Conservation (phyloP, 805 yeast genomes). For the Myxozyma neotropica region DNA sequence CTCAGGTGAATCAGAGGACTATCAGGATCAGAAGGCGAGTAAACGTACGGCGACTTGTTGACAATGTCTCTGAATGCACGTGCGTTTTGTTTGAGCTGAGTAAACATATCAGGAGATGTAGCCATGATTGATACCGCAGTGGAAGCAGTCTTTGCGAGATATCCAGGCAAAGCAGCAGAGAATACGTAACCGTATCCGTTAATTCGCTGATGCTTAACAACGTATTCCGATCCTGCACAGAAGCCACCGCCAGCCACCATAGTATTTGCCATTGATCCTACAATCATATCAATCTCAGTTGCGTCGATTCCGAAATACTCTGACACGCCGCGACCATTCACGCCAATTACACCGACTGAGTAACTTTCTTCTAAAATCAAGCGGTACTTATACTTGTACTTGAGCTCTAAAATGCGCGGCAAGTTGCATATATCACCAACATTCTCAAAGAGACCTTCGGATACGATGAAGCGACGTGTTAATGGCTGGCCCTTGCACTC, state of each 20-base stretch:
- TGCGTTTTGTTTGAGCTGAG: conserved; percentile 48
- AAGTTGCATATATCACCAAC: conserved; percentile 80
- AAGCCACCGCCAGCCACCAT: conserved; percentile 91
- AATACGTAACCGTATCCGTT: conserved; percentile 88
- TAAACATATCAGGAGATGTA: conserved; percentile 35
- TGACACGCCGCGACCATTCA: conserved; percentile 79
- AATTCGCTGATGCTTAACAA: conserved; percentile 91
- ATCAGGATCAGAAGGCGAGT: conserved; percentile 37
- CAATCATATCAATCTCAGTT: conserved; percentile 74
- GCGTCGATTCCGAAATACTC: conserved; percentile 75
- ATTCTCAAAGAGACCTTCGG: conserved; percentile 85
- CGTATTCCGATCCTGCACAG: conserved; percentile 80
- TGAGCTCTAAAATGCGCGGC: conserved; percentile 57
- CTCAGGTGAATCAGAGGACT: conserved; percentile 75
- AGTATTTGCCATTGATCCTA: conserved; percentile 81
- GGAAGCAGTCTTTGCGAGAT: conserved; percentile 69
- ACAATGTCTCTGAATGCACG: conserved; percentile 43
- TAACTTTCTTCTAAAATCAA: conserved; percentile 83
- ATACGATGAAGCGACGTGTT: conserved; percentile 84
- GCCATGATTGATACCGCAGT: conserved; percentile 56
- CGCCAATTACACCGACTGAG: conserved; percentile 84
- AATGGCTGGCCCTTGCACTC: conserved; percentile 57
- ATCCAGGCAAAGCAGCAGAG: conserved; percentile 93
- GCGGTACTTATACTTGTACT: conserved; percentile 80
- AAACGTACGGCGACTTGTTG: conserved; percentile 23